Evolutionary conservation across 768 basidiomycete genomes (phyloP).

Genomic region (Mycena capillaripes): DNA sequence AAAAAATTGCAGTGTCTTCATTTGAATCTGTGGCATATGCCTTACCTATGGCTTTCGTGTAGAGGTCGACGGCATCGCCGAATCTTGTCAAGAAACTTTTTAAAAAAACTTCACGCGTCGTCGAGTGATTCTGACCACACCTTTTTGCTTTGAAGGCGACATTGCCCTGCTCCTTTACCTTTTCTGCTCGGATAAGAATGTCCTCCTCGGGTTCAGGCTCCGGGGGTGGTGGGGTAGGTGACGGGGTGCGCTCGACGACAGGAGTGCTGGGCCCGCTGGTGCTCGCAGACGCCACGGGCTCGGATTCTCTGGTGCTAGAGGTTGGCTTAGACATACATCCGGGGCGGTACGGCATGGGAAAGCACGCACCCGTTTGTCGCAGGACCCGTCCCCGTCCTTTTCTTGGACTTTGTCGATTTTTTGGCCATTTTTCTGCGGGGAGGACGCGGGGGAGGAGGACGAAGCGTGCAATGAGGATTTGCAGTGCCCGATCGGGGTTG

Average conservation of each 20-base stretch:
- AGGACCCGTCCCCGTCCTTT: constrained; percentile 15
- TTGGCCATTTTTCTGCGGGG: constrained; percentile 27
- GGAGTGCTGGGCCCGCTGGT: constrained; percentile 32
- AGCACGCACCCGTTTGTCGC: constrained; percentile 18
- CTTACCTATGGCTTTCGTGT: constrained; percentile 82
- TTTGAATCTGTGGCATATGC: constrained; percentile 16
- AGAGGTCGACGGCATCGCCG: constrained; percentile 77
- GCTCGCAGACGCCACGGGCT: constrained; percentile 23
- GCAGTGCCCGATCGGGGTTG: background rate
- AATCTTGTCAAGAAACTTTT: constrained; percentile 49
- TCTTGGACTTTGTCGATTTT: constrained; percentile 31
- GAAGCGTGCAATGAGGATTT: constrained; percentile 9
- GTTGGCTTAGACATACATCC: constrained; percentile 22
- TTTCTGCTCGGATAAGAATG: constrained; percentile 65
- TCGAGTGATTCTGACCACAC: background rate
- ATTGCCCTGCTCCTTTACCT: constrained; percentile 83
- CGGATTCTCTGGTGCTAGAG: constrained; percentile 19
- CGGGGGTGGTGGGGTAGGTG: constrained; percentile 22
- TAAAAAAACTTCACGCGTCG: background rate
- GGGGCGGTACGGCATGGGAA: constrained; percentile 10
- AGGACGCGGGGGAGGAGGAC: background rate
- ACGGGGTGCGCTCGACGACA: constrained; percentile 14
- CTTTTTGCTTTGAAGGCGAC: constrained; percentile 74
- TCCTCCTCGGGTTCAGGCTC: constrained; percentile 49
- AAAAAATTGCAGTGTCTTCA: constrained; percentile 17